Conservation (phyloP, 1,284 basidiomycete species). For the Trichosporon faecale region DNA sequence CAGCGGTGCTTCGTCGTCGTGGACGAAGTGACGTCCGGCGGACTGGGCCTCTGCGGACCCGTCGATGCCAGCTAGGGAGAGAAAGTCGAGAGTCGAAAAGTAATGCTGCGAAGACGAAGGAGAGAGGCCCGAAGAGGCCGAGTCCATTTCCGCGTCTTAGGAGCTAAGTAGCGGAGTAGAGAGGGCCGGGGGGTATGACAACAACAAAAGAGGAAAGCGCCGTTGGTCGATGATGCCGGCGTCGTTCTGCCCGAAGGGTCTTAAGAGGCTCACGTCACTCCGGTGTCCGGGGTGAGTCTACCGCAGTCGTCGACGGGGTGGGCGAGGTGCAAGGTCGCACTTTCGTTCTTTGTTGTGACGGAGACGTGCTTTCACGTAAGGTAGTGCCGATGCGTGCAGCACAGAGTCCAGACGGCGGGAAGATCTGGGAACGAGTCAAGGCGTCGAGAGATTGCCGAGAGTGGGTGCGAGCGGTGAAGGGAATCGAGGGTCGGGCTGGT, state of each 20-base stretch:
- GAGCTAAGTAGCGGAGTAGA: neutral
- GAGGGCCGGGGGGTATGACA: neutral
- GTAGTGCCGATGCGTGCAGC: neutral
- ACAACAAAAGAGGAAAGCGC: neutral
- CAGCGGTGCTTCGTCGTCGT: constrained; percentile 18
- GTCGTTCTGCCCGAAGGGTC: neutral
- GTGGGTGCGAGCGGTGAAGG: neutral
- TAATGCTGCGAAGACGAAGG: constrained; percentile 12
- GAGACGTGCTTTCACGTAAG: neutral
- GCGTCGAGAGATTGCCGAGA: neutral
- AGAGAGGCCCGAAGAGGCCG: constrained; percentile 4
- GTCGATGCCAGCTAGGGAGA: constrained; percentile 26
- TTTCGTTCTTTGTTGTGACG: neutral
- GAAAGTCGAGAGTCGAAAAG: constrained; percentile 24
- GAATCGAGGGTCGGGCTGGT: constrained; percentile 2
- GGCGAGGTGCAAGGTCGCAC: neutral
- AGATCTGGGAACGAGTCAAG: neutral
- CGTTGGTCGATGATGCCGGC: neutral
- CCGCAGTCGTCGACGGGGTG: neutral
- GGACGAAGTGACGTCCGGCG: constrained; percentile 8
- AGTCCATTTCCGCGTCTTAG: neutral
- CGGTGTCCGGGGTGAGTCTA: neutral
- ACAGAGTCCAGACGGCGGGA: neutral
- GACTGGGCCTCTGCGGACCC: constrained; percentile 5
- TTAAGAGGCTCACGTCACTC: neutral